These are phyloP conservation scores for Geotrichum ghanense DNA, from an alignment of 805 yeast genomes.

Conservation along the genomic window DNA sequence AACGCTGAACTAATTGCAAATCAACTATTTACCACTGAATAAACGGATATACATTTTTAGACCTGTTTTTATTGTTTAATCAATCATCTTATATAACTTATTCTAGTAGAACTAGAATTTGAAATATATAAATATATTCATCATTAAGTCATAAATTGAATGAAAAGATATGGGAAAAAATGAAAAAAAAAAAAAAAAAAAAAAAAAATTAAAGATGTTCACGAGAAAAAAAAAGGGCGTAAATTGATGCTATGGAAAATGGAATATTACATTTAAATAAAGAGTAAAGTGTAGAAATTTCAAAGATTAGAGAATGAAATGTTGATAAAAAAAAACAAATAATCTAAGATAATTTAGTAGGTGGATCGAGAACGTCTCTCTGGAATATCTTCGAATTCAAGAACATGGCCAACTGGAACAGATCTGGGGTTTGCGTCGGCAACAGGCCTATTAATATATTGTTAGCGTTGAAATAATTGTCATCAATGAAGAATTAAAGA, in stretches of 20 bases:
- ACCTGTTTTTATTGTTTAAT: no score
- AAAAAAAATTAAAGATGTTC: neutral
- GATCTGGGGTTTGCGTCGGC: conserved; percentile 20
- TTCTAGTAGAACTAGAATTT: no score
- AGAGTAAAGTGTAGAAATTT: no score
- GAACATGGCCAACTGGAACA: conserved; percentile 14
- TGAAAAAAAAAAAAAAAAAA: neutral
- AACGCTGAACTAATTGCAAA: conserved; percentile 28
- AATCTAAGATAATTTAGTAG: no score
- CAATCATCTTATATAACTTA: no score
- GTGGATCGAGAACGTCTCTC: conserved; percentile 22
- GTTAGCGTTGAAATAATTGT: neutral
- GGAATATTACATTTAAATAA: no score
- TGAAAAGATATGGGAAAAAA: neutral
- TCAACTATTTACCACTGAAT: conserved; percentile 21
- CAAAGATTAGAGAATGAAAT: no score
- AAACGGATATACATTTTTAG: no score
- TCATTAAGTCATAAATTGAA: neutral
- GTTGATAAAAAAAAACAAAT: no score
- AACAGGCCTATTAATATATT: conserved; percentile 16
- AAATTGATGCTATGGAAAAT: no score
- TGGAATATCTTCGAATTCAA: conserved; percentile 15
- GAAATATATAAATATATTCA: no score
- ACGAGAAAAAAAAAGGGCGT: neutral
- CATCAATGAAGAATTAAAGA: neutral